Percentiles rank a stretch among this genome's conserved stretches.
Evolutionary conservation across 352 stramenopile genomes (phyloP).

Genomic region (Globisporangium orthogonon): DNA sequence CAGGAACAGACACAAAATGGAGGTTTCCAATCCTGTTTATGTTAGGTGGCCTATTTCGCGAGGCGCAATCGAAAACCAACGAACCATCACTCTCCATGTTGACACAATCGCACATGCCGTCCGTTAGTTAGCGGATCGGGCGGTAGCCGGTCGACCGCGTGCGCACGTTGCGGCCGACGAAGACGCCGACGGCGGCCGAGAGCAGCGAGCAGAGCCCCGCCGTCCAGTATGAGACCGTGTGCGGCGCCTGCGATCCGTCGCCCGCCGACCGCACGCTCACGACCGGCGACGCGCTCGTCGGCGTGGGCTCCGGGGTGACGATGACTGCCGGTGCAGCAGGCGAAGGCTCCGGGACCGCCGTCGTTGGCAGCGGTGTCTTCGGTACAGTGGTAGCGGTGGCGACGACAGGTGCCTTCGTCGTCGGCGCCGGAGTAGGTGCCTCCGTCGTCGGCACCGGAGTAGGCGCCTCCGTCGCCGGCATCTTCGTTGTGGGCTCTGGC

Average conservation of each 20-base stretch:
- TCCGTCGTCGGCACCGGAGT: neutral
- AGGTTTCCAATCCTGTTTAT: too few relatives aligned
- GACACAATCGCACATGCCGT: too few relatives aligned
- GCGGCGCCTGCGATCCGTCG: slow-evolving; percentile 3
- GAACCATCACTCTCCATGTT: too few relatives aligned
- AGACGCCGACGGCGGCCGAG: slow-evolving; percentile 33
- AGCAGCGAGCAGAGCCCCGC: slow-evolving; percentile 45
- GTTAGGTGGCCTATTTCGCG: too few relatives aligned
- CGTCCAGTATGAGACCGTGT: slow-evolving; percentile 40
- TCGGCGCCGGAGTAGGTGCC: neutral
- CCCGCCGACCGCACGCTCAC: slow-evolving; percentile 5
- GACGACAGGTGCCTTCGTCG: neutral
- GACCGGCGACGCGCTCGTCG: neutral
- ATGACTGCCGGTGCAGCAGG: neutral
- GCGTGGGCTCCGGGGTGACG: neutral
- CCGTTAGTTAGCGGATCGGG: slow-evolving; percentile 23
- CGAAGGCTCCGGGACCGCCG: neutral
- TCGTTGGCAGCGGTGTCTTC: neutral
- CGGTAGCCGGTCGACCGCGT: slow-evolving; percentile 42
- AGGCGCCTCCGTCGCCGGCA: neutral
- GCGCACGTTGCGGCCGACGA: slow-evolving; percentile 52
- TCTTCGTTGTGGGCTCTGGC: neutral
- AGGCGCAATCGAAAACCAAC: neutral
- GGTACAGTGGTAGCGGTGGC: too few relatives aligned
- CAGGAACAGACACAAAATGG: too few relatives aligned